Evolutionary conservation across 345 rosid species (phyloP).

Genomic region (Populus simonii): DNA sequence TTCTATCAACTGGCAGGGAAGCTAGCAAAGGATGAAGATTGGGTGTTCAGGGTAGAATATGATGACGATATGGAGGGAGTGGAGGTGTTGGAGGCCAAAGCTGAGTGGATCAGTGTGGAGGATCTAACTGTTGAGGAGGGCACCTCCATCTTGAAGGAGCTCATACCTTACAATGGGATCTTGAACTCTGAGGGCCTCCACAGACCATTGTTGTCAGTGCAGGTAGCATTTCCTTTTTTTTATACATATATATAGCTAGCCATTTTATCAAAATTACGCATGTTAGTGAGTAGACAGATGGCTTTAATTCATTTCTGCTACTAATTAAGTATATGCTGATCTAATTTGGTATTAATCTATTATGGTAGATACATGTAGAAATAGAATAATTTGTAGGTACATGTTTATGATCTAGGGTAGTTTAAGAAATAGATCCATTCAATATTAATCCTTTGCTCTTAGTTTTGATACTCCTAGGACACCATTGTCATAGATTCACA

Average conservation of each 20-base stretch:
- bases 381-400: too few relatives aligned
- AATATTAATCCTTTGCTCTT: too few relatives aligned
- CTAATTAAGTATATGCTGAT: background rate
- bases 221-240: constrained; percentile 40
- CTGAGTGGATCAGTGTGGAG: constrained; percentile 51
- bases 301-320: background rate
- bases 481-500: too few relatives aligned
- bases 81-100: constrained; percentile 59
- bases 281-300: background rate
- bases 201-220: constrained; percentile 63
- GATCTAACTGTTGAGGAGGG: constrained; percentile 72
- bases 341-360: background rate
- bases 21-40: constrained; percentile 76
- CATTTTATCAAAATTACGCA: background rate
- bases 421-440: too few relatives aligned
- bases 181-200: constrained; percentile 74
- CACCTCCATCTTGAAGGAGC: constrained; percentile 47
- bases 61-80: constrained; percentile 81
- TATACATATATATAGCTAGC: background rate
- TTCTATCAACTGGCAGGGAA: constrained; percentile 80
- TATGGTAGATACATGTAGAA: background rate
- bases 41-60: constrained; percentile 69
- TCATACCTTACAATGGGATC: constrained; percentile 65
- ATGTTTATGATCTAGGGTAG: too few relatives aligned
- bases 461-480: too few relatives aligned